These are phyloP conservation scores for Moesziomyces globuligerus DNA, from an alignment of 1,284 basidiomycete genomes.

Conservation along the genomic window DNA sequence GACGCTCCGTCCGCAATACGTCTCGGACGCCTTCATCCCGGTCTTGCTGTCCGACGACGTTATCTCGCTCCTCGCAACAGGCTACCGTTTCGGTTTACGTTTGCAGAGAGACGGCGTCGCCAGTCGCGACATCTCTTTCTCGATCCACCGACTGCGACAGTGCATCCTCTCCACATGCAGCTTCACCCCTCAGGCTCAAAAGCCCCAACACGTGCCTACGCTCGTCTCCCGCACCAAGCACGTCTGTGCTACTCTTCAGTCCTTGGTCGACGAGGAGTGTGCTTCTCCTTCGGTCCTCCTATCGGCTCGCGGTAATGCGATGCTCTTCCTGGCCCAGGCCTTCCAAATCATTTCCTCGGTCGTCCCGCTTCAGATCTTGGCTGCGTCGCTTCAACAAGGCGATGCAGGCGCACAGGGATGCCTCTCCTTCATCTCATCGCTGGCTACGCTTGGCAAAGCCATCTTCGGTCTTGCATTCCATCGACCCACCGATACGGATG, in stretches of 20 bases:
- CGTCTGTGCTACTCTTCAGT: conserved; percentile 34
- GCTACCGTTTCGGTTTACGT: conserved; percentile 37
- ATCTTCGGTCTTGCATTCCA: conserved; percentile 50
- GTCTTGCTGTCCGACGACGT: conserved; percentile 49
- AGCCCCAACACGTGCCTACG: conserved; percentile 36
- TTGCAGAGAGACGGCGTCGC: conserved; percentile 16
- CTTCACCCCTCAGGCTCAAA: conserved; percentile 38
- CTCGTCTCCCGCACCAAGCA: conserved; percentile 33
- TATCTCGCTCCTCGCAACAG: conserved; percentile 43
- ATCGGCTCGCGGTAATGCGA: conserved; percentile 38
- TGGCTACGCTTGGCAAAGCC: conserved; percentile 31
- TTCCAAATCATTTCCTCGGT: conserved; percentile 43
- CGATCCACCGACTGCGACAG: conserved; percentile 46
- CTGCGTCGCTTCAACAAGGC: conserved; percentile 17
- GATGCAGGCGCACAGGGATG: conserved; percentile 15
- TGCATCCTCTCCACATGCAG: conserved; percentile 40
- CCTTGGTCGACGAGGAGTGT: conserved; percentile 40
- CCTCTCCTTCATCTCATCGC: conserved; percentile 35
- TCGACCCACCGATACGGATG: conserved; percentile 32
- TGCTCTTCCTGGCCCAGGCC: conserved; percentile 46
- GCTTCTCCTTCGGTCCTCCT: conserved; percentile 15
- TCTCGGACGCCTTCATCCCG: conserved; percentile 33
- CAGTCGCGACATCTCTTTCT: conserved; percentile 37
- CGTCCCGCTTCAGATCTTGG: conserved; percentile 31
- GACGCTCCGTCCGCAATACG: conserved; percentile 17